Evolutionary conservation across 768 basidiomycete genomes (phyloP), one percentile per base, ranked within the genome.

Genomic region (Agaricus blazei): DNA sequence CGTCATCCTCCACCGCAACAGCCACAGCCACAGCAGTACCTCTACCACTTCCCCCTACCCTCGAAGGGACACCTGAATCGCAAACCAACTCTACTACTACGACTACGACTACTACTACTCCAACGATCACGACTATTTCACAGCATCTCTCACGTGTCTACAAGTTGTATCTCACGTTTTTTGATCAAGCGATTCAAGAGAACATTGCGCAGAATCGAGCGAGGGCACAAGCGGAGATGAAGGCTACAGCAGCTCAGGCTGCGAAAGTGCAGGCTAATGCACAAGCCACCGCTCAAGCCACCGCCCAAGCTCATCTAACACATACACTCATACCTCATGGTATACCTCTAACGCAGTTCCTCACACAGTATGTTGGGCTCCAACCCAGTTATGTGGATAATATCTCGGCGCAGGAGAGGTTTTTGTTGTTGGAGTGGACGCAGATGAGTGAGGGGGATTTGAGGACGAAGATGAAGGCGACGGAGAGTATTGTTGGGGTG

Each of bases 191-290:
- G 14, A 54, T 54, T 9, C 46, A 40, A 47, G 52, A 54, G 8
- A 54, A 54, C 26, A 54, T 54, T 19, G 44, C 44, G n/a, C 52
- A 54, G 44, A 54, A 54, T 40, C 44, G 52, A 14, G 52, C 52
- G 14, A 34, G 45, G 15, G 52, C 52, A 28, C 52, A 54, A 28
- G 52, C 52, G 9, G 52, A 44, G 7, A 54, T 54, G 52, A 44
- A 54, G 40, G 44, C 34, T 27, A 34, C 48, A 9, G 34, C n/a
- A 49, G 15, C 14, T 34, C 48, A 49, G 24, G 48, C 48, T n/a
- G 48, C 48, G 11, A 23, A 31, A 7, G 48, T 34, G n/a, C 31
- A 54, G 1, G 52, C 52, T 14, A 34, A 40, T 2, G 52, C 52
- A 2, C 36, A 54, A 12, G 52, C 45, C 11, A 34, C 45, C 2